Conservation (phyloP, 2,329 filamentous ascomycete genomes). For the Mollisia scopiformis region DNA sequence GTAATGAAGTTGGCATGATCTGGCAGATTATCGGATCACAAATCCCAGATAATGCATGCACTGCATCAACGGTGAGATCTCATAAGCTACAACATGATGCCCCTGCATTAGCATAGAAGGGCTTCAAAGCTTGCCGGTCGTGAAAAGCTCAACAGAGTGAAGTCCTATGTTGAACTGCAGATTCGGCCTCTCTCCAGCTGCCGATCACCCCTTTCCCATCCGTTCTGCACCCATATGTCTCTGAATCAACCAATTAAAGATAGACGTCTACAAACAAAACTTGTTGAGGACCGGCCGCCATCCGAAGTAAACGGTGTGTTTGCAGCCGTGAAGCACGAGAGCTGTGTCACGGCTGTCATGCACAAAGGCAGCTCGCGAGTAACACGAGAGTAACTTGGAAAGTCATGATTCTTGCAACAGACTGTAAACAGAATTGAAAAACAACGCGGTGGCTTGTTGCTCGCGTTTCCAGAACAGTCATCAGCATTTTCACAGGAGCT, state of each 20-base stretch:
- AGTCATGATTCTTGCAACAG: not conserved
- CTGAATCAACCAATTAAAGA: not conserved
- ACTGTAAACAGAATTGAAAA: not conserved
- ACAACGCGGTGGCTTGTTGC: not conserved
- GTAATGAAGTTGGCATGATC: not conserved
- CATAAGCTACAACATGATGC: slow-evolving; percentile 5
- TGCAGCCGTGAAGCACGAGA: slow-evolving; percentile 13
- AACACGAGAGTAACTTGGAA: not conserved
- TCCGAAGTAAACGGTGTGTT: slow-evolving; percentile 17
- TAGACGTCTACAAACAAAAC: not conserved
- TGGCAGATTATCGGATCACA: slow-evolving; percentile 2
- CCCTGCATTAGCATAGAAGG: slow-evolving; percentile 1
- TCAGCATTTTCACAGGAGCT: not conserved
- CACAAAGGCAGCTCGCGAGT: slow-evolving; percentile 11
- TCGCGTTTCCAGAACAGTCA: not conserved
- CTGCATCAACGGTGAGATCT: slow-evolving; percentile 14
- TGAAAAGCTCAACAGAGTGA: not conserved
- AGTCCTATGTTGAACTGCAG: not conserved
- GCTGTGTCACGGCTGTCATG: slow-evolving; percentile 10
- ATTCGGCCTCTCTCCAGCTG: not conserved
- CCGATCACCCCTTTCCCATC: not conserved
- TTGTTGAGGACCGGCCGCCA: slow-evolving; percentile 4
- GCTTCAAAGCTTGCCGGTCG: not conserved
- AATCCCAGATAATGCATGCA: slow-evolving; percentile 16
- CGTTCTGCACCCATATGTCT: not conserved